Conservation (phyloP, 2,329 filamentous ascomycete species). For the Elsinoe australis region DNA sequence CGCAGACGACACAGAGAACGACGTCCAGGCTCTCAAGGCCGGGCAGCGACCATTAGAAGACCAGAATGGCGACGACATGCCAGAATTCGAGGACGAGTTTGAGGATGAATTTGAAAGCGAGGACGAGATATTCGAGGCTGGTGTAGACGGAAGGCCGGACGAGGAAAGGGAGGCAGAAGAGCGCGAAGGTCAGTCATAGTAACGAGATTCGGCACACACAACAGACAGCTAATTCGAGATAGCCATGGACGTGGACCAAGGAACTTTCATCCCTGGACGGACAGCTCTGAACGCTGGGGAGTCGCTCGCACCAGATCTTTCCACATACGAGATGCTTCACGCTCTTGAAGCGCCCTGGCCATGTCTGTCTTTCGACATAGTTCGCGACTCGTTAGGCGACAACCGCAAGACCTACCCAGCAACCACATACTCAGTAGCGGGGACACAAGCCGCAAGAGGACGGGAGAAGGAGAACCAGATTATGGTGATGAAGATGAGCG, state of each 20-base stretch:
- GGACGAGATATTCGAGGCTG: conserved; percentile 89
- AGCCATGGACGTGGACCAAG: conserved; percentile 88
- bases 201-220: neutral
- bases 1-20: conserved; percentile 46
- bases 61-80: conserved; percentile 45
- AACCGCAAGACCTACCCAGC: conserved; percentile 88
- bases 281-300: conserved; percentile 87
- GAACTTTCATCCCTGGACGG: conserved; percentile 91
- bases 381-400: conserved; percentile 78
- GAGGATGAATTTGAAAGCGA: conserved; percentile 86
- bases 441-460: conserved; percentile 77
- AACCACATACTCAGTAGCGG: conserved; percentile 88
- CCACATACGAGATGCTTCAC: conserved; percentile 98
- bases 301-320: conserved; percentile 80
- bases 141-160: conserved; percentile 86
- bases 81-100: conserved; percentile 91
- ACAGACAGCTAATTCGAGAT: conserved; percentile 37
- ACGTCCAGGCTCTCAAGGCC: conserved; percentile 49
- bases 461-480: conserved; percentile 81
- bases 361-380: conserved; percentile 89
- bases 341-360: conserved; percentile 91
- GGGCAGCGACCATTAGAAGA: conserved; percentile 51
- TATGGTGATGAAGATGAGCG: conserved; percentile 93
- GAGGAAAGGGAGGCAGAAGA: conserved; percentile 88
- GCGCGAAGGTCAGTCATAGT: conserved; percentile 50